Conservation (phyloP, 257 asterid species). For the Nicotiana sylvestris region DNA sequence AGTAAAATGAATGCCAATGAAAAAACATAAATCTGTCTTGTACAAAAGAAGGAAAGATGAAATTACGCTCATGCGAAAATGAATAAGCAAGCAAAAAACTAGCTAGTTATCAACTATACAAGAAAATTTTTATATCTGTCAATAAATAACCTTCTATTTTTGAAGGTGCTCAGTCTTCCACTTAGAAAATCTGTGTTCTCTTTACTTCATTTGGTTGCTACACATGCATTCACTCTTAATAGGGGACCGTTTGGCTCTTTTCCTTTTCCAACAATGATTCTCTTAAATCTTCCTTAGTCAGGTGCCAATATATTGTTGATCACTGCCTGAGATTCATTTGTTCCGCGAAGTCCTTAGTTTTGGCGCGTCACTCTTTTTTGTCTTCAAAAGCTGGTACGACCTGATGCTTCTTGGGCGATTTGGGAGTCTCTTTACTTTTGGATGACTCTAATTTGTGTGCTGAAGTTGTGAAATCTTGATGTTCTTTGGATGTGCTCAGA, state of each 20-base stretch:
- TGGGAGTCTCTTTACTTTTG: slow-evolving; percentile 6
- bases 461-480: neutral
- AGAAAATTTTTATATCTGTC: neutral
- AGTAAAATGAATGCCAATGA: neutral
- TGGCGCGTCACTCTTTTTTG: neutral
- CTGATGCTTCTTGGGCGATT: neutral
- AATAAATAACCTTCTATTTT: neutral
- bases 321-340: neutral
- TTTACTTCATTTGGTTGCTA: neutral
- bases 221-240: slow-evolving; percentile 14
- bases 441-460: neutral
- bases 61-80: neutral
- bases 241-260: neutral
- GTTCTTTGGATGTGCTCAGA: neutral
- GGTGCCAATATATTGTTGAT: neutral
- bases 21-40: neutral
- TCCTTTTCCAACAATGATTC: slow-evolving; percentile 11
- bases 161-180: neutral
- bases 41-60: neutral
- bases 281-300: neutral
- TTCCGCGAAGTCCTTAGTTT: neutral
- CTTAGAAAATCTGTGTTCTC: neutral
- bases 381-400: neutral
- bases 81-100: neutral
- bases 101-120: neutral